phyloP scores from a whole-genome alignment of 2,329 filamentous ascomycete species.

The Emergomyces africanus region DNA sequence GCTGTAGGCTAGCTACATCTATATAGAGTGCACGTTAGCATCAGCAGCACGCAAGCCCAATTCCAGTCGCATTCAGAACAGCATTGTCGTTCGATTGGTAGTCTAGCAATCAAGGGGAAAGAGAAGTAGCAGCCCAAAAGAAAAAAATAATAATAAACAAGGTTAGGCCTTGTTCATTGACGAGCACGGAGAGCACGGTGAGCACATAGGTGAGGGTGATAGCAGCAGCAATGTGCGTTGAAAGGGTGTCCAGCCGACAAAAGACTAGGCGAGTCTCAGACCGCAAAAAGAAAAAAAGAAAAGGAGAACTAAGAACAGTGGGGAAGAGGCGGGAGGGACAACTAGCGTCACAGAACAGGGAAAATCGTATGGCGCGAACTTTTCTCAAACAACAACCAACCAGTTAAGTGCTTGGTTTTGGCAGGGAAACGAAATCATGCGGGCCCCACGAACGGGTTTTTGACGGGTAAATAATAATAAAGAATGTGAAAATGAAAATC shows the following conservation, averaged over 20 bases:
- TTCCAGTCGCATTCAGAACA: background rate
- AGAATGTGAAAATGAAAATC: background rate
- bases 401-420: background rate
- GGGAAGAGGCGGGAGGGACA: constrained; percentile 1
- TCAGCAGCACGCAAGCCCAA: background rate
- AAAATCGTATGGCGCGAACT: background rate
- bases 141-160: background rate
- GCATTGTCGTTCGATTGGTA: background rate
- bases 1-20: constrained; percentile 7
- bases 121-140: background rate
- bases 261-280: constrained; percentile 1
- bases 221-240: constrained; percentile 7
- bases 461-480: constrained; percentile 3
- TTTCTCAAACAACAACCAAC: background rate
- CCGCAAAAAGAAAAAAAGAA: background rate
- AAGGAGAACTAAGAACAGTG: background rate
- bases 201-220: constrained; percentile 4
- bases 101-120: background rate
- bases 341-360: constrained; percentile 3
- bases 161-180: constrained; percentile 7
- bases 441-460: background rate
- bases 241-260: constrained; percentile 6
- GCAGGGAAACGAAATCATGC: background rate
- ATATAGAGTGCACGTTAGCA: background rate
- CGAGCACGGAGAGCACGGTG: background rate